phyloP scores from a whole-genome alignment of 2,329 filamentous ascomycete genomes.

The Teratosphaeriaceae sp. region DNA sequence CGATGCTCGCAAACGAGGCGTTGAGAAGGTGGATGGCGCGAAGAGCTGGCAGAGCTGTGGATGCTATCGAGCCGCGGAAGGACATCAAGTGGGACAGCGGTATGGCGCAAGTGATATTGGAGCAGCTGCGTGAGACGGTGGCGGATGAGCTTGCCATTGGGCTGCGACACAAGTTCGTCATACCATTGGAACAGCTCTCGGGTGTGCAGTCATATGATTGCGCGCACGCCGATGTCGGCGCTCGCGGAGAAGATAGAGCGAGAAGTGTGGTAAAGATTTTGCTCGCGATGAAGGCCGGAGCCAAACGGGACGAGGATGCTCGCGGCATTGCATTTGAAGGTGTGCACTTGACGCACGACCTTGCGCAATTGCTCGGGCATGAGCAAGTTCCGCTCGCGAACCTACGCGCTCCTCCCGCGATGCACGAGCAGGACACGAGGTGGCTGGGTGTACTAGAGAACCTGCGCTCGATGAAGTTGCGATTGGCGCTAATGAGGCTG shows the following conservation, averaged over 20 bases:
- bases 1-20: slow-evolving; percentile 1
- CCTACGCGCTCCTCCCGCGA: background rate
- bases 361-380: background rate
- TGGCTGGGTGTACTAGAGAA: background rate
- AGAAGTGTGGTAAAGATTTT: background rate
- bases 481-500: background rate
- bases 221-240: background rate
- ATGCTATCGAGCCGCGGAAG: slow-evolving; percentile 7
- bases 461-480: background rate
- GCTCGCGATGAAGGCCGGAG: background rate
- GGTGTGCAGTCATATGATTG: background rate
- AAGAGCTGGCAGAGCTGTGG: background rate
- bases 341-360: background rate
- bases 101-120: slow-evolving; percentile 50
- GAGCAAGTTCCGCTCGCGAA: background rate
- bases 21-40: slow-evolving; percentile 4
- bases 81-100: slow-evolving; percentile 35
- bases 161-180: background rate
- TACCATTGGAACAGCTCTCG: background rate
- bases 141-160: slow-evolving; percentile 42
- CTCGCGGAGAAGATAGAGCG: background rate
- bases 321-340: background rate
- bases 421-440: background rate
- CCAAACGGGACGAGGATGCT: background rate
- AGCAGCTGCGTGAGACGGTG: slow-evolving; percentile 44